A percentile compares a stretch with the other conserved stretches of the same genome.
Evolutionary conservation across 2,329 filamentous ascomycete species (phyloP).

Genomic region (Massarina eburnea): DNA sequence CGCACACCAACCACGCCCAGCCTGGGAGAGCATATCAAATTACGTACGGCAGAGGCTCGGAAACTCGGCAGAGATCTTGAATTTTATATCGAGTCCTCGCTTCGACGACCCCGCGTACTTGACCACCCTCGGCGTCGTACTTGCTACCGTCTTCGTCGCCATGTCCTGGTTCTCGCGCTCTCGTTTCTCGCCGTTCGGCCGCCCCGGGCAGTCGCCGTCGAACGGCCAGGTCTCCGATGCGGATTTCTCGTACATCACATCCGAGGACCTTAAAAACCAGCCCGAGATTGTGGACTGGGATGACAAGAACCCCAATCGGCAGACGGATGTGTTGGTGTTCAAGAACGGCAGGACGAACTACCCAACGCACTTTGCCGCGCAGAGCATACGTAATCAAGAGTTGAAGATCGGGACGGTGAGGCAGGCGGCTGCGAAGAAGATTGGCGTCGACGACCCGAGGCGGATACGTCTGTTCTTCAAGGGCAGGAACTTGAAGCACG

Average conservation of each 20-base stretch:
- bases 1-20: conserved; percentile 11
- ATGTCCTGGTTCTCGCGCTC: conserved; percentile 53
- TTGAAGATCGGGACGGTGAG: conserved; percentile 67
- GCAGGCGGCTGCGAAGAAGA: conserved; percentile 66
- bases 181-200: conserved; percentile 53
- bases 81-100: conserved; percentile 32
- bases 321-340: conserved; percentile 72
- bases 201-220: conserved; percentile 39
- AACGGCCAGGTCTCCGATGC: conserved; percentile 67
- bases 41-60: conserved; percentile 18
- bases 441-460: conserved; percentile 60
- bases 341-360: conserved; percentile 68
- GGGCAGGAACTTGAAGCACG: conserved; percentile 69
- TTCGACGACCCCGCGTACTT: conserved; percentile 38
- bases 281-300: conserved; percentile 44
- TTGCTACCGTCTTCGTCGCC: conserved; percentile 45
- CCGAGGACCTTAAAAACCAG: conserved; percentile 62
- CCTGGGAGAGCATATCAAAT: conserved; percentile 19
- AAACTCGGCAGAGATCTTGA: conserved; percentile 21
- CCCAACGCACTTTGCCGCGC: conserved; percentile 72
- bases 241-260: conserved; percentile 83
- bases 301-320: conserved; percentile 46
- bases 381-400: conserved; percentile 73
- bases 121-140: conserved; percentile 34
- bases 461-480: conserved; percentile 73